Conservation (phyloP, 345 rosid genomes). For the Populus pruinosa region DNA sequence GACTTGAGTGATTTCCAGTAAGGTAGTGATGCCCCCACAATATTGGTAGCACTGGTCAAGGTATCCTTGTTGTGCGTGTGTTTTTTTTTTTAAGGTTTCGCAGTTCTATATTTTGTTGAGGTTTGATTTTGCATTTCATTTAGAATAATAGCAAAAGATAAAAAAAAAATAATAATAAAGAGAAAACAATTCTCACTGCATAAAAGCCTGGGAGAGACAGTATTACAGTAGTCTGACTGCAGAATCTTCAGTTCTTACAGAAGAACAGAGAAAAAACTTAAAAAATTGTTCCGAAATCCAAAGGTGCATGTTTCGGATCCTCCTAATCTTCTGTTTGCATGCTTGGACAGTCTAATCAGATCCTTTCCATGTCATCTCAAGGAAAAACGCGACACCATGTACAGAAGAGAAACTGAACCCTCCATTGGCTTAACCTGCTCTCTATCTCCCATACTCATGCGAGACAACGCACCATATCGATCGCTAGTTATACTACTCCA, state of each 20-base stretch:
- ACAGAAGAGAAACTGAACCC: conserved; percentile 7
- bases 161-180: not conserved
- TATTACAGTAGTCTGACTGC: conserved; percentile 28
- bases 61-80: not conserved
- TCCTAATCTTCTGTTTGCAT: conserved; percentile 37
- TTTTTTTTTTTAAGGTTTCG: not conserved
- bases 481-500: not conserved
- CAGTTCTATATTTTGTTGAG: not conserved
- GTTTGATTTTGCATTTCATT: not conserved
- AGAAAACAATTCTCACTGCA: conserved; percentile 49
- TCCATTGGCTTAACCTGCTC: not conserved
- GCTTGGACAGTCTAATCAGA: conserved; percentile 30
- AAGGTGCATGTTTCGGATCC: not conserved
- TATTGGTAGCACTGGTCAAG: not conserved
- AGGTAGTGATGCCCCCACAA: not conserved
- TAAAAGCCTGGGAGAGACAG: conserved; percentile 33
- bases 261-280: conserved; percentile 31
- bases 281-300: conserved; percentile 30
- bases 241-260: conserved; percentile 48
- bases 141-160: too few species aligned
- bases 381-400: not conserved
- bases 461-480: too few species aligned
- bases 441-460: not conserved
- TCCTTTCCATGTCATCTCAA: conserved; percentile 36
- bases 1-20: not conserved